Evolutionary conservation across 768 basidiomycete species (phyloP), one percentile per base, ranked within the genome.

Genomic region (Boletus bicolor): DNA sequence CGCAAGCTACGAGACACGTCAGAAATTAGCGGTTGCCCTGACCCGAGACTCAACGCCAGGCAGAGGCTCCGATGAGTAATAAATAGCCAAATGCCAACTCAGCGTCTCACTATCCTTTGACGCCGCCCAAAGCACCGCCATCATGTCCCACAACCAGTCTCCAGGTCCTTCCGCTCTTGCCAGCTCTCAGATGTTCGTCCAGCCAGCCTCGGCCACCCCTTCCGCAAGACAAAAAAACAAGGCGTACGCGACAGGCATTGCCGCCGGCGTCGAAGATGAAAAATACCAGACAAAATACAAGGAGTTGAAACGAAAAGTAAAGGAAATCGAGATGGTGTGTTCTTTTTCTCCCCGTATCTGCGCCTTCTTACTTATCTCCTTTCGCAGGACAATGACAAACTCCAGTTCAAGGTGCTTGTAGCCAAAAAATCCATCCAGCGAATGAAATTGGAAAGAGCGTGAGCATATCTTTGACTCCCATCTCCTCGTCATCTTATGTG

Each of bases 271-370:
- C 19, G 90, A 92, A 68, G 91, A 93, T 72, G 82, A 82, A 67
- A 92, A 91, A 73, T 93, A 93, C 70, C 87, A 89, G 56, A 81
- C 83, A 66, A 93, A 93, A 73, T 93, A 93, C 76, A 90, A 85
- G 71, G 91, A 93, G 55, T 77, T 93, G 60, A 92, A 90, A 72
- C 82, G 85, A 73, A 92, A 91, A 75, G 90, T 93, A 55, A 87
- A 85, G 68, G 90, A 93, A 72, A 88, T 93, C 60, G 91, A 93
- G 74, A 72, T 78, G 34, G 91, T 91, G 57, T 63, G 87, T 82
- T 62, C 9, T 42, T 17, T 41, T 36, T 30, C 35, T 39, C 19
- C 24, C 26, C 45, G 41, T 38, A 14, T 46, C 44, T 56, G 37
- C 49, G 51, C 37, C 46, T 49, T 60, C 35, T 54, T 19, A 15